Conservation (phyloP, 139 green algal genomes). For the Chlamydomonas sp. region DNA sequence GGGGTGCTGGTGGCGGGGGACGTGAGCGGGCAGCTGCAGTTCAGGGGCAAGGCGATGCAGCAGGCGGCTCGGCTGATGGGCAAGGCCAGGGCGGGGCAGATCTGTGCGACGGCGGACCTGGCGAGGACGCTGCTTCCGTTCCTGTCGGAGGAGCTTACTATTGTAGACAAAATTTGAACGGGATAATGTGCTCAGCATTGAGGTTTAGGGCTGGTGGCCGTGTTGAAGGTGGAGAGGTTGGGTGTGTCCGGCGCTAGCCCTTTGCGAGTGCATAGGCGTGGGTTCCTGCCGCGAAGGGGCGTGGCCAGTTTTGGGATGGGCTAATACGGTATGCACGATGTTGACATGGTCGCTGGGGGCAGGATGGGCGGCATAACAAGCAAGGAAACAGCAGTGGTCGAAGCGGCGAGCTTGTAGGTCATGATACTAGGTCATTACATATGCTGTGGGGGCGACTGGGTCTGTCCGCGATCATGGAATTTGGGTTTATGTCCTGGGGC, state of each 20-base stretch:
- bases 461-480: too few species aligned
- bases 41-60: constrained; percentile 16
- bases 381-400: too few species aligned
- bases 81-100: constrained; percentile 7
- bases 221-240: not conserved
- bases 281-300: too few species aligned
- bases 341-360: too few species aligned
- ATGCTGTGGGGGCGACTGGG: too few species aligned
- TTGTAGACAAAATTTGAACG: not conserved
- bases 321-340: too few species aligned
- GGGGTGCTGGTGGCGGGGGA: not conserved
- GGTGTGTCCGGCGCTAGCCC: not conserved
- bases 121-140: not conserved
- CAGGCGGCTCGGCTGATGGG: not conserved
- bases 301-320: too few species aligned
- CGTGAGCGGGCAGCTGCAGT: constrained; percentile 28
- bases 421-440: too few species aligned
- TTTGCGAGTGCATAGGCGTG: too few species aligned
- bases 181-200: not conserved
- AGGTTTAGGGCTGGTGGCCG: not conserved
- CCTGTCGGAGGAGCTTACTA: not conserved
- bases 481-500: too few species aligned
- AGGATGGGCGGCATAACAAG: too few species aligned
- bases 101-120: not conserved
- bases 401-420: too few species aligned